Evolutionary conservation across 2,329 filamentous ascomycete species (phyloP), one percentile per base, ranked within the genome.

Genomic region (Alternaria hordeiaustralica): DNA sequence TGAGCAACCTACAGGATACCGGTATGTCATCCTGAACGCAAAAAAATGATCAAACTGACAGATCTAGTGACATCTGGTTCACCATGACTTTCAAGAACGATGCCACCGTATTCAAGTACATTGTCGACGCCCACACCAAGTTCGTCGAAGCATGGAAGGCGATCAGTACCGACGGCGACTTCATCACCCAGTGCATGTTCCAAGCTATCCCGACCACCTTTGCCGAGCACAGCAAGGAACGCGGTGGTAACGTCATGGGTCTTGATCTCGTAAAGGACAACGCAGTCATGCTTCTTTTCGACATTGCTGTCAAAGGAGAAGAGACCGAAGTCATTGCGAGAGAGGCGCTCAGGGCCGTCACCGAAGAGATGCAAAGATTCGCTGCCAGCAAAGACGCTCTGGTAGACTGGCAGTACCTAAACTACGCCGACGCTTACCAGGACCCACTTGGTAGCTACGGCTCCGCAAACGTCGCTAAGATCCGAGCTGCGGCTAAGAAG

Each of bases 371-470:
- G 51, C 55, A 69, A 44, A 26, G 51, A 3, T 70, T 56, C 50
- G 66, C 69, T 6, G 63, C 63, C 15, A 59, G 57, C 10, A 41
- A 63, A 50, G 64, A 61, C 4, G 66, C 65, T 6, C 50, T 68
- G 1, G 55, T 72, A 7, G 55, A 61, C 15, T 75, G 66, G 60
- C 53, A 74, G 4, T 78, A 78, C 51, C 62, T 77, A 11, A 81
- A 79, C 56, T 81, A 82, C 55, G 79, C 78, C 18, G 78, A 74
- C 11, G 59, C 62, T 1, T 78, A 71, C 60, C 69, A 72, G 71
- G 76, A 82, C 66, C 75, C 80, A 4, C 69, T 85, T 41, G 65
- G 69, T 18, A 75, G 79, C 23, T 85, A 84, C 64, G 82, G 83
- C 2, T 33, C 66, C 18, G 68, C 67, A 5, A 84, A 81, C 55